phyloP scores from a whole-genome alignment of 2,329 filamentous ascomycete species.

The Cryphonectria carpinicola region DNA sequence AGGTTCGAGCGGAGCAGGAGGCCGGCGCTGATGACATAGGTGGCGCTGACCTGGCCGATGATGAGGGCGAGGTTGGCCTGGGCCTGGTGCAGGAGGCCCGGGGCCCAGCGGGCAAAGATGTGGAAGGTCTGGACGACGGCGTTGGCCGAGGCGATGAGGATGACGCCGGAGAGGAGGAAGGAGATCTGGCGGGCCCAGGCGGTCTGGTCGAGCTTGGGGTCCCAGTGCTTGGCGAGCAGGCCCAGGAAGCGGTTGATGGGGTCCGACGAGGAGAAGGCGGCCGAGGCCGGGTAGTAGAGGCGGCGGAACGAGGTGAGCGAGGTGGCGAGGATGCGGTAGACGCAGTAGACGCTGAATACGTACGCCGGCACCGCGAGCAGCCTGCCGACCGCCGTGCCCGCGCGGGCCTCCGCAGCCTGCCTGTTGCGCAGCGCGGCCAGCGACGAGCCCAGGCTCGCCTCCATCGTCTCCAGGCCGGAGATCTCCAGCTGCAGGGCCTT shows the following conservation, averaged over 20 bases:
- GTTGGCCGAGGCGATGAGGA: constrained; percentile 80
- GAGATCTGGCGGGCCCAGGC: constrained; percentile 86
- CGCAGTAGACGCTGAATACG: constrained; percentile 78
- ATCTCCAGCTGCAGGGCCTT: constrained; percentile 73
- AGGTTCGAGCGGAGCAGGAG: constrained; percentile 78
- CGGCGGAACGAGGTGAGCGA: constrained; percentile 69
- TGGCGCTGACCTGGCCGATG: constrained; percentile 79
- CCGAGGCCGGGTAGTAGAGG: constrained; percentile 45
- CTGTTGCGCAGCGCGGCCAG: constrained; percentile 66
- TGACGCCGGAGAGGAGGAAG: constrained; percentile 80
- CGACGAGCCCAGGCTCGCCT: constrained; percentile 68
- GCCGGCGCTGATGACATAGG: constrained; percentile 82
- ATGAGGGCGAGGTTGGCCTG: constrained; percentile 80
- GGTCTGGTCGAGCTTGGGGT: constrained; percentile 78
- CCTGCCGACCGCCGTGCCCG: constrained; percentile 69
- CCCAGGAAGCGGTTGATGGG: constrained; percentile 84
- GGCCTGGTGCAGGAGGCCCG: constrained; percentile 70
- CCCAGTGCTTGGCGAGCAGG: constrained; percentile 80
- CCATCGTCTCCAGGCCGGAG: constrained; percentile 79
- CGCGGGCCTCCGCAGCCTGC: constrained; percentile 66
- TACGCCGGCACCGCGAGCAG: constrained; percentile 66
- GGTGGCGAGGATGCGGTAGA: constrained; percentile 80
- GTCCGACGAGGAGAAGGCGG: constrained; percentile 70
- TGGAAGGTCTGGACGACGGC: constrained; percentile 84
- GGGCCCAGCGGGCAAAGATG: constrained; percentile 76